Base-by-base conservation (phyloP, 345 rosid species). In the Ceriops decandra region DNA sequence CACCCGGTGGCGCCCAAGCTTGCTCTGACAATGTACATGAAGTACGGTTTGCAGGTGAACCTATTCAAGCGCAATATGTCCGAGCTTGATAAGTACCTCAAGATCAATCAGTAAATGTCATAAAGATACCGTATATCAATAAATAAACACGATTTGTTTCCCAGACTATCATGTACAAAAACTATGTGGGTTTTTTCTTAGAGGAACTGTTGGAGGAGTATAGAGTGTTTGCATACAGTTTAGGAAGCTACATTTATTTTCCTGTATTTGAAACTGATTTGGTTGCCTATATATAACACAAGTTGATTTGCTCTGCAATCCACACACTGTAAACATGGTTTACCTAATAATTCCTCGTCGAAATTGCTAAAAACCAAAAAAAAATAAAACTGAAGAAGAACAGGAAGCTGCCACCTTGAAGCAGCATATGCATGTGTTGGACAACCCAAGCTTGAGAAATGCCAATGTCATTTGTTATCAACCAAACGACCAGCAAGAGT, bases 11-110 rank as follows among this genome's bases (percentile, higher is more conserved):
- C 11, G 26, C 95, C 91, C 0, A 95, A 91, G 77, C 83, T 91
- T 52, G 98, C 99, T 6, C 70, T 91, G 62, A 95, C 99, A 0
- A 83, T 95, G 98, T 95, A 91, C 85, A 91, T 95, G 98, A 95
- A 90, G 71, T 86, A 89, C 26, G 95, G 91, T 1, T 63, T 89
- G 65, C 82, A 64, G 78, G 90, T 89, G 38, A 77, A 80, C 38
- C 78, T 89, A 13, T 21, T 67, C 79, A 73, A 64, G 69, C 86
- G 92, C 15, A 59, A 60, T 10, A 7, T 31, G 4, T 53, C 49
- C 35, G 49, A 47, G 64, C 47, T 64, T 35, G 49, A 30, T 2
- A 26, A 36, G 24, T 9, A 32, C 27, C n/a, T 53, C 11, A 36
- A 35, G 8, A 11, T 20, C 47, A 60, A 13, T 21, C 36, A 20